A percentile compares a stretch with the other conserved stretches of the same genome.
Evolutionary conservation across 176 grass and related monocot genomes (phyloP).

Genomic region (Oryza punctata): DNA sequence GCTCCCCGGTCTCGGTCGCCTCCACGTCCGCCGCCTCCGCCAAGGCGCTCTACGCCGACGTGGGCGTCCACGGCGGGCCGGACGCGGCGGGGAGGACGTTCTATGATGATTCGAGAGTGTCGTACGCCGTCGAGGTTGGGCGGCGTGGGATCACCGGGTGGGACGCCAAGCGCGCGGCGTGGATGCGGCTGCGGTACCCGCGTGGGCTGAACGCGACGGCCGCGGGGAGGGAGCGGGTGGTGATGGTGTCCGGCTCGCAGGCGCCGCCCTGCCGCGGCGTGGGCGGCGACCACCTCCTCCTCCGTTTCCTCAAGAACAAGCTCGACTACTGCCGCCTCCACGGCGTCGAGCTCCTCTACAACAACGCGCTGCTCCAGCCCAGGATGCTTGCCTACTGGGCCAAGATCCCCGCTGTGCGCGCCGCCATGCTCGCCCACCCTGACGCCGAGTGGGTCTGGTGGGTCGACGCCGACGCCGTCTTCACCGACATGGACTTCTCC

Average conservation of each 20-base stretch:
- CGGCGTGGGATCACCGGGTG: constrained; percentile 37
- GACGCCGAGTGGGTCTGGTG: constrained; percentile 94
- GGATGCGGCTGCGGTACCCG: constrained; percentile 52
- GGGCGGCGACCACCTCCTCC: constrained; percentile 61
- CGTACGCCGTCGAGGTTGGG: constrained; percentile 46
- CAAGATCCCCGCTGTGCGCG: constrained; percentile 68
- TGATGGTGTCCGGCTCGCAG: constrained; percentile 79
- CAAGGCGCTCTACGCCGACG: too few species aligned
- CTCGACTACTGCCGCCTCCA: constrained; percentile 84
- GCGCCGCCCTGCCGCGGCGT: constrained; percentile 49
- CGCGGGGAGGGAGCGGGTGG: constrained; percentile 38
- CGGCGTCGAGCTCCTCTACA: constrained; percentile 71
- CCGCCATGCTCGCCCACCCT: constrained; percentile 84
- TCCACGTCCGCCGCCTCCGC: not conserved
- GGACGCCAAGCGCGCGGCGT: constrained; percentile 66
- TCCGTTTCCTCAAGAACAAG: constrained; percentile 87
- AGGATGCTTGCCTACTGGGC: constrained; percentile 68
- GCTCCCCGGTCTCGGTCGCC: not conserved
- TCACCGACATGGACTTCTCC: constrained; percentile 96
- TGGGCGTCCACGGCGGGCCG: not conserved
- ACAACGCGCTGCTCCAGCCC: constrained; percentile 55
- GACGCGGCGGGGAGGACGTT: constrained; percentile 2
- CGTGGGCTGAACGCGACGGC: not conserved
- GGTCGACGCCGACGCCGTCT: constrained; percentile 80
- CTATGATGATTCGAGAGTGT: constrained; percentile 64